Evolutionary conservation across 1,284 basidiomycete species (phyloP).

Genomic region (Ceraceosorus guamensis): DNA sequence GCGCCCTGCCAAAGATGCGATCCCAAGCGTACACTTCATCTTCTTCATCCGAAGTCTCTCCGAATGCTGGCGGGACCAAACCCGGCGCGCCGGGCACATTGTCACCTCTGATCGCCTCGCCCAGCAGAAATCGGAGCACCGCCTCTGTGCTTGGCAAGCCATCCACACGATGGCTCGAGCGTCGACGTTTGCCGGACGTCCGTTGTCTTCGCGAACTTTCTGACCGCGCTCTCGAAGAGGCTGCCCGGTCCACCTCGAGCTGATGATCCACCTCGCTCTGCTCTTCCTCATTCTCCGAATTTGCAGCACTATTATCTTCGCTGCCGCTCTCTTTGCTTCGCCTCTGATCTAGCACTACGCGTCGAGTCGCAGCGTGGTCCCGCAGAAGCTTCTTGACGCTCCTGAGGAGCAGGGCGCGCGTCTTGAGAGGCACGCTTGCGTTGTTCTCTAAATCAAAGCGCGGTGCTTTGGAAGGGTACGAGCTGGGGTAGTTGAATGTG

Average conservation of each 20-base stretch:
- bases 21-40: constrained; percentile 5
- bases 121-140: constrained; percentile 30
- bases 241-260: too few species aligned
- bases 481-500: constrained; percentile 29
- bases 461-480: constrained; percentile 32
- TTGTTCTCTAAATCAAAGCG: constrained; percentile 41
- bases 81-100: background rate
- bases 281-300: too few species aligned
- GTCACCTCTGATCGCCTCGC: constrained; percentile 21
- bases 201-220: too few species aligned
- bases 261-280: too few species aligned
- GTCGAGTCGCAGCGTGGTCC: constrained; percentile 4
- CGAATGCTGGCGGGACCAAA: background rate
- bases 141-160: constrained; percentile 24
- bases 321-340: background rate
- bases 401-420: constrained; percentile 31
- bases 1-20: constrained; percentile 4
- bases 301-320: background rate
- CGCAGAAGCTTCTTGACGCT: constrained; percentile 9
- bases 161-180: too few species aligned
- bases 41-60: constrained; percentile 7
- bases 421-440: constrained; percentile 34
- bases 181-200: too few species aligned
- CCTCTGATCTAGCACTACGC: constrained; percentile 5
- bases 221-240: too few species aligned